phyloP scores from a whole-genome alignment of 768 basidiomycete genomes.

The Pleurotus eryngii region DNA sequence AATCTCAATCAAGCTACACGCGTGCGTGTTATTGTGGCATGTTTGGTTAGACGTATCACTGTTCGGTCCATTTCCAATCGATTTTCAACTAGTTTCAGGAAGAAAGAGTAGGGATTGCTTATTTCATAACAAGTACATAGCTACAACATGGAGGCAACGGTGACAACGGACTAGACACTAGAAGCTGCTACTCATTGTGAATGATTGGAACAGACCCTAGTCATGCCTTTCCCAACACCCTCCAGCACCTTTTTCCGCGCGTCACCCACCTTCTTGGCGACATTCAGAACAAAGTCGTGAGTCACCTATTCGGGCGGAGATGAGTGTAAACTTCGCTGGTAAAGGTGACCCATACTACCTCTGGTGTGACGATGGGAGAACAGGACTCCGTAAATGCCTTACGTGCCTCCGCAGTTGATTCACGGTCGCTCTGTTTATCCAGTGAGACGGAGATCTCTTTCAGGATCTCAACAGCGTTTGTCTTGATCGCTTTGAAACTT shows the following conservation, averaged over 20 bases:
- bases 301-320: conserved; percentile 42
- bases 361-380: conserved; percentile 30
- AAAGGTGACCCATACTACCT: conserved; percentile 21
- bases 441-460: conserved; percentile 57
- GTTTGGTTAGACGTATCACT: neutral
- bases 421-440: conserved; percentile 45
- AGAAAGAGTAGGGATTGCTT: too few species aligned
- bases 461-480: conserved; percentile 47
- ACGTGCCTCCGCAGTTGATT: conserved; percentile 50
- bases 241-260: conserved; percentile 69
- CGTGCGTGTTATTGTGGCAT: conserved; percentile 1
- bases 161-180: neutral
- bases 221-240: conserved; percentile 68
- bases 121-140: neutral
- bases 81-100: too few species aligned
- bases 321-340: conserved; percentile 2
- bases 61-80: too few species aligned
- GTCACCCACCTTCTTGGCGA: conserved; percentile 66
- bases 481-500: conserved; percentile 60
- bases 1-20: too few species aligned
- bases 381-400: conserved; percentile 52
- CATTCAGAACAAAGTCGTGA: conserved; percentile 56
- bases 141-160: neutral
- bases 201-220: conserved; percentile 21
- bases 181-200: conserved; percentile 6